These are phyloP conservation scores for Phytophthora megakarya DNA, from an alignment of 352 stramenopile genomes.

Conservation along the genomic window DNA sequence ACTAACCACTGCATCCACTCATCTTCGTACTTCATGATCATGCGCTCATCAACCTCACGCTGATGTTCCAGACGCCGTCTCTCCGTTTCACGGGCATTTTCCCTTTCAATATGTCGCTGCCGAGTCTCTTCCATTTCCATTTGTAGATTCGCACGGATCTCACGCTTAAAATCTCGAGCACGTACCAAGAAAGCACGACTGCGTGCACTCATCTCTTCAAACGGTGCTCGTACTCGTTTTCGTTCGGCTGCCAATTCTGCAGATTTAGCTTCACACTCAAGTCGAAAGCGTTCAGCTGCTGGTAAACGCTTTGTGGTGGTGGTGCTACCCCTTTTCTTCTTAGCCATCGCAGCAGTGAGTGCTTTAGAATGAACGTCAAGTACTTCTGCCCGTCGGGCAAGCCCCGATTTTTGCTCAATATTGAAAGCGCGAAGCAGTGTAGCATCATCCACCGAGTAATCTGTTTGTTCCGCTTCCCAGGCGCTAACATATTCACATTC, in stretches of 20 bases:
- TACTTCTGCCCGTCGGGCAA: slow-evolving; percentile 51
- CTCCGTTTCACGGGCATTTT: slow-evolving; percentile 47
- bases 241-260: slow-evolving; percentile 17
- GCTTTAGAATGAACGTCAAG: slow-evolving; percentile 38
- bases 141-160: slow-evolving; percentile 58
- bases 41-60: slow-evolving; percentile 55
- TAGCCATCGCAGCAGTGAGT: slow-evolving; percentile 14
- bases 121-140: slow-evolving; percentile 69
- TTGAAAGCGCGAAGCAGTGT: slow-evolving; percentile 56
- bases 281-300: slow-evolving; percentile 45
- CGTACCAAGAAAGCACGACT: slow-evolving; percentile 32
- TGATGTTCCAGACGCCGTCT: slow-evolving; percentile 41
- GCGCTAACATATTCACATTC: slow-evolving; percentile 25
- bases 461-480: slow-evolving; percentile 50
- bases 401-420: slow-evolving; percentile 40
- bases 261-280: slow-evolving; percentile 22
- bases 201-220: slow-evolving; percentile 22
- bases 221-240: slow-evolving; percentile 7
- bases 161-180: slow-evolving; percentile 61
- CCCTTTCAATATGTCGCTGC: slow-evolving; percentile 56
- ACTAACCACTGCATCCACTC: slow-evolving; percentile 66
- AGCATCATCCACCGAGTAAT: slow-evolving; percentile 61
- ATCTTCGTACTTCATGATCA: slow-evolving; percentile 77
- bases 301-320: slow-evolving; percentile 18
- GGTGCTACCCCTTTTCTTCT: slow-evolving; percentile 24